Evolutionary conservation across 148 eudicot genomes (phyloP), one percentile per base, ranked within the genome.

Genomic region (Rhododendron henanense): DNA sequence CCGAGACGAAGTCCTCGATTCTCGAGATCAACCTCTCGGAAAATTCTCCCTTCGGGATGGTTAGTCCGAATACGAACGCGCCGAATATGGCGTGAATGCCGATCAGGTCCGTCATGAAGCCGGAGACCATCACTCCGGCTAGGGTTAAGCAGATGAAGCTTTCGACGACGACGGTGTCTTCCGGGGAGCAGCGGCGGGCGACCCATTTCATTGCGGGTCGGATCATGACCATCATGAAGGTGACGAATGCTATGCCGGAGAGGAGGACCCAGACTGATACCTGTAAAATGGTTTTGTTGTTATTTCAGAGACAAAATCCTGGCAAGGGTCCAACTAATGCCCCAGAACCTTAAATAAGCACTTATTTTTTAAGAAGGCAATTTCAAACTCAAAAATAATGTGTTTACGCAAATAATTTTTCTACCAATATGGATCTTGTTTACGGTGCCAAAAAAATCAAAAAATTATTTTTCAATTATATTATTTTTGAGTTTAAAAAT

Each of bases 1-100:
- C 91, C 1, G 88, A 86, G 4, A 93, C 93, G 25, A 93, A 92
- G 25, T 93, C 95, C 84, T 93, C 95, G n/a, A 92, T 91, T 67
- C 95, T 87, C 81, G 87, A 87, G 0, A 92, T 92, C 78, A 93
- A 82, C 25, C 86, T 90, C 48, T 83, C 89, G 0, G 95, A 91
- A n/a, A 93, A 91, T 18, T 90, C 87, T 0, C 93, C 91, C 47
- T 91, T 91, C 0, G 92, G 93, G 0, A 91, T 91, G 0, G 87
- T 91, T 15, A 91, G 61, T 4, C 93, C 93, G 84, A 91, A 91
- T 9, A 91, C 75, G 76, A 91, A 91, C 1, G 88, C 92, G 19
- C 93, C 93, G 33, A 91, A 91, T 3, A 91, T 91, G 25, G 93
- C 57, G 57, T 28, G 93, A 0, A 91, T 86, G 11, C 93, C 93